Evolutionary conservation across 2,329 filamentous ascomycete species (phyloP), one percentile per base, ranked within the genome.

Genomic region (Hymenoscyphus repandus): DNA sequence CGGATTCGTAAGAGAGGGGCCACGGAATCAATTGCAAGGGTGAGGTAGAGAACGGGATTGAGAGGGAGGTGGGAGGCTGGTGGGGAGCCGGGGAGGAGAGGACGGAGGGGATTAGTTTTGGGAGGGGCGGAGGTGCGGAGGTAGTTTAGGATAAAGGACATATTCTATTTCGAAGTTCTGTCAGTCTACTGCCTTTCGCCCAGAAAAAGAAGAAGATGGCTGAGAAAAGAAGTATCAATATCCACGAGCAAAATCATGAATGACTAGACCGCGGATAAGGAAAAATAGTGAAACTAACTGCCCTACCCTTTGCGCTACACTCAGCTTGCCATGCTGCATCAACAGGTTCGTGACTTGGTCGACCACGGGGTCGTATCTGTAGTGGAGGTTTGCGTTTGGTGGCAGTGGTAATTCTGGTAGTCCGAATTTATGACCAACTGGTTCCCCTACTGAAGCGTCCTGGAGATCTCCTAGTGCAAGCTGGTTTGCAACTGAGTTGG

Each of bases 241-340:
- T 40, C 38, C 18, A 18, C 38, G 17, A 4, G 38, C 17, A 40
- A 40, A 40, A 4, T 20, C 38, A 40, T 39, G 17, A 40, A 17
- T 11, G 47, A 50, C 41, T 54, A 47, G 45, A 43, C 45, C 47
- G 41, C 47, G 53, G 52, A 60, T 51, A 58, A 57, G 51, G 45
- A 60, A 60, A 58, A 37, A 36, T 58, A 31, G 41, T 52, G 51
- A 58, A 49, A 52, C 49, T 51, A 53, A 55, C 22, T 27, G 22
- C 51, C 58, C 53, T 77, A 95, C 90, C 74, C 84, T 83, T 70
- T 99, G 90, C n/a, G 93, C 93, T 68, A 81, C 79, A 65, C 86
- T 86, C 67, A 95, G 81, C 75, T 96, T 95, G 61, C 93, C 93
- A 70, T 97, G 81, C 62, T 77, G 76, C 92, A 97, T 99, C 57